A percentile compares a stretch with the other conserved stretches of the same genome.
phyloP scores from a whole-genome alignment of 1,139 yeast genomes.

The Blastobotrys arbuscula region DNA sequence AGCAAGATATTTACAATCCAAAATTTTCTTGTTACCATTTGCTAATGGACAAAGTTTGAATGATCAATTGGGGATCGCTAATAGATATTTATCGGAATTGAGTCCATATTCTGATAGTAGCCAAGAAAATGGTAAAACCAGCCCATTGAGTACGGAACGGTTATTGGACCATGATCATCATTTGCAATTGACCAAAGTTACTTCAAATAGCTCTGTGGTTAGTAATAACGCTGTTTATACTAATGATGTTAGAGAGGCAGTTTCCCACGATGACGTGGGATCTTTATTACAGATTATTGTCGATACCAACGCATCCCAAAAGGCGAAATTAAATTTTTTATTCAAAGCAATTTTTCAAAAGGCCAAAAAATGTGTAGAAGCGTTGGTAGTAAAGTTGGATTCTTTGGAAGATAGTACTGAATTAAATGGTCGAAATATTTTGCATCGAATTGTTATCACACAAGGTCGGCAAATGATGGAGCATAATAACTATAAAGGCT shows the following conservation, averaged over 20 bases:
- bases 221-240: conserved; percentile 10
- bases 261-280: conserved; percentile 29
- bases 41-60: conserved; percentile 57
- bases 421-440: conserved; percentile 74
- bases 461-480: conserved; percentile 51
- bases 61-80: conserved; percentile 50
- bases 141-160: conserved; percentile 11
- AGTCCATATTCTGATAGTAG: conserved; percentile 34
- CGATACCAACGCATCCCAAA: conserved; percentile 28
- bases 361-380: conserved; percentile 52
- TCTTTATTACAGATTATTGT: conserved; percentile 17
- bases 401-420: conserved; percentile 61
- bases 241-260: conserved; percentile 20
- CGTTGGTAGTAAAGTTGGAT: conserved; percentile 44
- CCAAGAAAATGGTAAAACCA: conserved; percentile 6
- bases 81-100: conserved; percentile 47
- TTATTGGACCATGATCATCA: not conserved
- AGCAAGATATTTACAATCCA: conserved; percentile 58
- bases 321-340: conserved; percentile 49
- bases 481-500: conserved; percentile 21
- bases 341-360: conserved; percentile 55
- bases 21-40: conserved; percentile 72
- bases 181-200: conserved; percentile 8
- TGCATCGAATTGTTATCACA: conserved; percentile 75
- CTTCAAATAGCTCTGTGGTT: conserved; percentile 17